Conservation (phyloP, 441 rosid species). For the Corymbia citriodora region DNA sequence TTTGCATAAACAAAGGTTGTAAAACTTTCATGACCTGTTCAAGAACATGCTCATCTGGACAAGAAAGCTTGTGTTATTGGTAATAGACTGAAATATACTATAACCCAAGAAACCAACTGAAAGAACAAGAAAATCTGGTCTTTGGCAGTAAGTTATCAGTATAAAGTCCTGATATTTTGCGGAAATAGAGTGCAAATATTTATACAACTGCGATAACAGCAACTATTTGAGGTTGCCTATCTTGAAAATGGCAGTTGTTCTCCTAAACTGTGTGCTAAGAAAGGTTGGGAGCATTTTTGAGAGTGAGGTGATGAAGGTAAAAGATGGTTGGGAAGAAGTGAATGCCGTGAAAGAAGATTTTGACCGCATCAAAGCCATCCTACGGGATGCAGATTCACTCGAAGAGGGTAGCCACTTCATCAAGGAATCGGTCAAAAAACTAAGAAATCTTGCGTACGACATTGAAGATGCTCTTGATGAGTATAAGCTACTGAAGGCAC, state of each 20-base stretch:
- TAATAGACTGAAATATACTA: neutral
- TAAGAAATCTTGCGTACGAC: neutral
- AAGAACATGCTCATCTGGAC: neutral
- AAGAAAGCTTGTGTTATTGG: neutral
- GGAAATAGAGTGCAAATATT: neutral
- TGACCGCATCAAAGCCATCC: conserved; percentile 1
- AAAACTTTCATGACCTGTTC: neutral
- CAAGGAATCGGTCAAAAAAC: neutral
- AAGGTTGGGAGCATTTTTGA: neutral
- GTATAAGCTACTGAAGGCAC: neutral
- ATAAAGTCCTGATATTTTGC: neutral
- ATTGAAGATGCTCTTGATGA: conserved; percentile 7
- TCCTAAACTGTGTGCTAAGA: neutral
- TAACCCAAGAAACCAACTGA: neutral
- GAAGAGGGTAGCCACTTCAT: neutral
- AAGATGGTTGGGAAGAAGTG: neutral
- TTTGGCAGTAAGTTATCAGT: neutral
- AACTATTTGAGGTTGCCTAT: neutral
- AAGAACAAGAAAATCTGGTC: neutral
- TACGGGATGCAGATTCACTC: neutral
- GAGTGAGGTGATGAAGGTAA: neutral
- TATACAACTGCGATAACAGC: neutral
- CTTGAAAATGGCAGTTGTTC: neutral
- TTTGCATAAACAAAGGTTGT: neutral
- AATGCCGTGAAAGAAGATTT: neutral